These are phyloP conservation scores for Phytophthora pini DNA, from an alignment of 352 stramenopile species.

Conservation along the genomic window DNA sequence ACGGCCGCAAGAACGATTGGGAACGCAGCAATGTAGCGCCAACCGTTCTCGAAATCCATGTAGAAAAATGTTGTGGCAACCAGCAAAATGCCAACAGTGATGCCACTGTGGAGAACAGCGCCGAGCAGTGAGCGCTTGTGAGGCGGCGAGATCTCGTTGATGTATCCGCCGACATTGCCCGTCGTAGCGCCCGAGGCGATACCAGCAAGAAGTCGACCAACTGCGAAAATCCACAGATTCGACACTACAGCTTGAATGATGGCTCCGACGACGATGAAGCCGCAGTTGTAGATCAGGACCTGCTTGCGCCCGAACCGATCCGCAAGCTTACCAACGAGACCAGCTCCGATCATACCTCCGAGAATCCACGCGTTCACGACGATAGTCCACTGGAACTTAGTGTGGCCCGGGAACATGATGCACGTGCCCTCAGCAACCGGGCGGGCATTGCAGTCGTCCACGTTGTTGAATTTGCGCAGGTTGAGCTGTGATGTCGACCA, in stretches of 20 bases:
- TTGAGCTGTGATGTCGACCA: conserved; percentile 58
- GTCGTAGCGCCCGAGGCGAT: conserved; percentile 56
- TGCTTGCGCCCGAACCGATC: conserved; percentile 51
- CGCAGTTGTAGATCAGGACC: conserved; percentile 45
- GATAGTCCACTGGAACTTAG: conserved; percentile 54
- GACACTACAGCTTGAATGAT: conserved; percentile 34
- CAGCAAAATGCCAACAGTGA: conserved; percentile 51
- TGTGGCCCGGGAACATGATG: conserved; percentile 55
- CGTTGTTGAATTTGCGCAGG: conserved; percentile 51
- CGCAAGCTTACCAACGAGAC: conserved; percentile 39
- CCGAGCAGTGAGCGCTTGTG: conserved; percentile 47
- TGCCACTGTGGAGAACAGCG: conserved; percentile 41
- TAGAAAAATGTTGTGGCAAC: conserved; percentile 64
- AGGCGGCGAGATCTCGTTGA: conserved; percentile 56
- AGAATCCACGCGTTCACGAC: conserved; percentile 62
- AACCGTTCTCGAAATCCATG: conserved; percentile 53
- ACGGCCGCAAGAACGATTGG: conserved; percentile 53
- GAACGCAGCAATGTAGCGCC: conserved; percentile 68
- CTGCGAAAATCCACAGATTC: conserved; percentile 45
- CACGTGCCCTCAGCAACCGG: conserved; percentile 41
- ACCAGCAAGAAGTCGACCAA: conserved; percentile 56
- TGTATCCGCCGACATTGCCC: conserved; percentile 48
- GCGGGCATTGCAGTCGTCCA: conserved; percentile 34
- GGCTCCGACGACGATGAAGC: conserved; percentile 48
- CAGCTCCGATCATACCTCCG: conserved; percentile 50